Conservation (phyloP, 1,139 yeast genomes). For the Lodderomyces oxycetoniae region DNA sequence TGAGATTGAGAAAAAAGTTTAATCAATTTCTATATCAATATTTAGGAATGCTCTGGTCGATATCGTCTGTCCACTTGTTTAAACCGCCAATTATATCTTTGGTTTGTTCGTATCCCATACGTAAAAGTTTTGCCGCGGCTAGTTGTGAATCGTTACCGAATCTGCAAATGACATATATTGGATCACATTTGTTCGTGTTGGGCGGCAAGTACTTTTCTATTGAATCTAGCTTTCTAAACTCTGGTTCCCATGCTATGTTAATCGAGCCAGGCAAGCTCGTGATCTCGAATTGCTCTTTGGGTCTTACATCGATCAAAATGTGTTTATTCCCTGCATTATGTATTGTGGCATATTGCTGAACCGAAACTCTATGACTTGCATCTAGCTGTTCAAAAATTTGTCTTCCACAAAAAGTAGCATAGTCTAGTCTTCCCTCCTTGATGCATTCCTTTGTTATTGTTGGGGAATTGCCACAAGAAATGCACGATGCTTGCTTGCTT, state of each 20-base stretch:
- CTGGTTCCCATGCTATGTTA: conserved; percentile 58
- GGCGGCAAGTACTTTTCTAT: conserved; percentile 19
- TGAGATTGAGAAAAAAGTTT: not conserved
- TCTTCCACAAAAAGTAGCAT: conserved; percentile 71
- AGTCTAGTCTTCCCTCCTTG: conserved; percentile 48
- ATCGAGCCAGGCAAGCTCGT: conserved; percentile 56
- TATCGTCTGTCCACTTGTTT: conserved; percentile 57
- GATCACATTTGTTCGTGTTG: conserved; percentile 18
- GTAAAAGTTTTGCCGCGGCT: conserved; percentile 57
- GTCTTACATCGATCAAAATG: conserved; percentile 72
- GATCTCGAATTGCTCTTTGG: conserved; percentile 68
- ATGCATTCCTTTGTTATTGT: conserved; percentile 44
- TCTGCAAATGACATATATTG: conserved; percentile 62
- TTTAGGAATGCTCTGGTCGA: conserved; percentile 62
- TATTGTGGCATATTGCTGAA: conserved; percentile 30
- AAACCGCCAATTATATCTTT: conserved; percentile 79
- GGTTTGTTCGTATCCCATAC: conserved; percentile 46
- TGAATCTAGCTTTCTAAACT: conserved; percentile 31
- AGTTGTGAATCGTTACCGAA: conserved; percentile 89
- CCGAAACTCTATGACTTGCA: conserved; percentile 43
- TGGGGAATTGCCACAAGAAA: conserved; percentile 56
- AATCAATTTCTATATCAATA: conserved; percentile 37
- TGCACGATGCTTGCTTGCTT: conserved; percentile 55
- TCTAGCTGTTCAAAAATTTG: conserved; percentile 29
- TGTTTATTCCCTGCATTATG: conserved; percentile 4